Conservation (phyloP, 1,139 yeast genomes). For the Scheffersomyces quercinus region DNA sequence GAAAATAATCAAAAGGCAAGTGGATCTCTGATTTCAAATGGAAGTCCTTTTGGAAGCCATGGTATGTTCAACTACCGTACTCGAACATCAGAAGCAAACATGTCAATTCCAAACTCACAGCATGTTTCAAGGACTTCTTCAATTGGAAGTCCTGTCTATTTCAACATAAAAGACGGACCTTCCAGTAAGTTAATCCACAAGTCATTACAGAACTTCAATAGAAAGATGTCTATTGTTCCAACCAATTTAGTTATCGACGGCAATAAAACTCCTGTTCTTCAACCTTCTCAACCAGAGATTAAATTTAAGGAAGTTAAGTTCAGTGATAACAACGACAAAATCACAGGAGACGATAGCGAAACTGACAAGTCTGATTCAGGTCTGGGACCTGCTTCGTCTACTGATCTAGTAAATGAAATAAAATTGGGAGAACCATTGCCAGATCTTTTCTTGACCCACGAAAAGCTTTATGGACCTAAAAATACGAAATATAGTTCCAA, state of each 20-base stretch:
- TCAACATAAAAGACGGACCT: slow-evolving; percentile 15
- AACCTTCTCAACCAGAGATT: slow-evolving; percentile 12
- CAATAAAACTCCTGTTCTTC: slow-evolving; percentile 3
- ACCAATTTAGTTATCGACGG: slow-evolving; percentile 25
- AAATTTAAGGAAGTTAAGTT: slow-evolving; percentile 34
- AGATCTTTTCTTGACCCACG: slow-evolving; percentile 36
- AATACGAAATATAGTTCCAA: slow-evolving; percentile 1
- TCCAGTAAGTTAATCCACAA: slow-evolving; percentile 13
- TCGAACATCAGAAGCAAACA: slow-evolving; percentile 1
- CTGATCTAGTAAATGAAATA: slow-evolving; percentile 1
- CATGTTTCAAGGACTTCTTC: slow-evolving; percentile 29
- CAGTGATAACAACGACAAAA: slow-evolving; percentile 8
- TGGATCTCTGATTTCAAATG: background rate
- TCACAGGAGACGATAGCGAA: slow-evolving; percentile 1
- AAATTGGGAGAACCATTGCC: slow-evolving; percentile 20
- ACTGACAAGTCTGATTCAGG: background rate
- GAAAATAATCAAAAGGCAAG: background rate
- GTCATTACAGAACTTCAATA: slow-evolving; percentile 15
- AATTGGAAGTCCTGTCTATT: slow-evolving; percentile 25
- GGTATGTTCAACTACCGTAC: slow-evolving; percentile 1
- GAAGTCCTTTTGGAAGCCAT: background rate
- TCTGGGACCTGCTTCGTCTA: background rate
- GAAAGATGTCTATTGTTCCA: slow-evolving; percentile 31
- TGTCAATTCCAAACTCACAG: slow-evolving; percentile 3
- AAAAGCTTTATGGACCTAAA: slow-evolving; percentile 26